Percentiles rank a stretch among this genome's conserved stretches.
Evolutionary conservation across 2,329 filamentous ascomycete species (phyloP).

Genomic region (Fonsecaea nubica): DNA sequence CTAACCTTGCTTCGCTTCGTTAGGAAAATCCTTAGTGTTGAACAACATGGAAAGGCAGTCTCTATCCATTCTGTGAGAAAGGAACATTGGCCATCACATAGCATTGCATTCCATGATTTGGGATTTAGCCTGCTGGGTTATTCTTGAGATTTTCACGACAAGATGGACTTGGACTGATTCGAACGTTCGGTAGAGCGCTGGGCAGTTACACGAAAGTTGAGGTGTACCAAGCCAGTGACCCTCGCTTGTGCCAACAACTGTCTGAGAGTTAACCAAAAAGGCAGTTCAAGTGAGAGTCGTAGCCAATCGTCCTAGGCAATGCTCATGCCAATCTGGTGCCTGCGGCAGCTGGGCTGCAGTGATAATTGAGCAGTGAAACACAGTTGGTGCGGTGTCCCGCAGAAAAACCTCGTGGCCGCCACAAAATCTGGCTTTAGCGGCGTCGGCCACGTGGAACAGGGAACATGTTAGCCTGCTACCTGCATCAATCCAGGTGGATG

Average conservation of each 20-base stretch:
- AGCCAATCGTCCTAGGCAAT: not conserved
- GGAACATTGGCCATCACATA: not conserved
- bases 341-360: slow-evolving; percentile 1
- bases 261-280: not conserved
- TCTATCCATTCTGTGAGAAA: not conserved
- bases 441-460: slow-evolving; percentile 18
- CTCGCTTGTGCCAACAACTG: not conserved
- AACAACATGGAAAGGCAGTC: not conserved
- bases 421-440: slow-evolving; percentile 9
- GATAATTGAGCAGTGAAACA: not conserved
- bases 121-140: not conserved
- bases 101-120: not conserved
- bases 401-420: slow-evolving; percentile 21
- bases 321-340: not conserved
- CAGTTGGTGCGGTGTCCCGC: not conserved
- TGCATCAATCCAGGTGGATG: not conserved
- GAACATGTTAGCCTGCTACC: slow-evolving; percentile 1
- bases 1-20: not conserved
- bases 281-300: slow-evolving; percentile 2
- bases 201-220: not conserved
- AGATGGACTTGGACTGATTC: not conserved
- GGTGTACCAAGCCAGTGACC: not conserved
- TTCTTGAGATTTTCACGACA: not conserved
- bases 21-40: not conserved
- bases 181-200: not conserved